Evolutionary conservation across 2,329 filamentous ascomycete species (phyloP).

Genomic region (Chaetomiaceae sp.): DNA sequence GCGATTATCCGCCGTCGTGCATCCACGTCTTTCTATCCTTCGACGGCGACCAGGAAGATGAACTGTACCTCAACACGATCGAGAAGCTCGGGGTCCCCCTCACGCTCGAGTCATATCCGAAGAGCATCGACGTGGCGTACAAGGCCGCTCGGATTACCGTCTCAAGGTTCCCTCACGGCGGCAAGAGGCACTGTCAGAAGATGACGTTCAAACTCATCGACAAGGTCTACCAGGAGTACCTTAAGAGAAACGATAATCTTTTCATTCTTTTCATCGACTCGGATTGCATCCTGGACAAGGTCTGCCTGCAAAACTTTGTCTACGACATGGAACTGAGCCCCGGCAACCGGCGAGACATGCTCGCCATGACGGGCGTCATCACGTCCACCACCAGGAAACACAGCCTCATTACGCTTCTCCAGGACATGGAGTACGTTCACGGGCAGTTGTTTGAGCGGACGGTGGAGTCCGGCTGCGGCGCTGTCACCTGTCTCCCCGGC

Average conservation of each 20-base stretch:
- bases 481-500: constrained; percentile 90
- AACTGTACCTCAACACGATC: constrained; percentile 82
- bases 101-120: constrained; percentile 72
- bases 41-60: constrained; percentile 84
- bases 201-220: constrained; percentile 89
- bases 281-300: constrained; percentile 86
- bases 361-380: constrained; percentile 97
- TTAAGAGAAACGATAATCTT: constrained; percentile 82
- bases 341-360: constrained; percentile 84
- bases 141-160: constrained; percentile 79
- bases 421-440: constrained; percentile 98
- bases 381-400: constrained; percentile 88
- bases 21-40: constrained; percentile 95
- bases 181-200: constrained; percentile 92
- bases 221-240: constrained; percentile 81
- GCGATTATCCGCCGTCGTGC: constrained; percentile 87
- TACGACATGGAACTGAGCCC: constrained; percentile 98
- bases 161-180: constrained; percentile 87
- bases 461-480: constrained; percentile 88
- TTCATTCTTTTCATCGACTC: constrained; percentile 98
- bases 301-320: constrained; percentile 95
- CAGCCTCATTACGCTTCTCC: constrained; percentile 82
- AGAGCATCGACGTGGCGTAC: constrained; percentile 86
- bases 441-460: constrained; percentile 94
- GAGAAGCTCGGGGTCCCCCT: constrained; percentile 78